phyloP scores from a whole-genome alignment of 805 yeast genomes.

The Pichia occidentalis region DNA sequence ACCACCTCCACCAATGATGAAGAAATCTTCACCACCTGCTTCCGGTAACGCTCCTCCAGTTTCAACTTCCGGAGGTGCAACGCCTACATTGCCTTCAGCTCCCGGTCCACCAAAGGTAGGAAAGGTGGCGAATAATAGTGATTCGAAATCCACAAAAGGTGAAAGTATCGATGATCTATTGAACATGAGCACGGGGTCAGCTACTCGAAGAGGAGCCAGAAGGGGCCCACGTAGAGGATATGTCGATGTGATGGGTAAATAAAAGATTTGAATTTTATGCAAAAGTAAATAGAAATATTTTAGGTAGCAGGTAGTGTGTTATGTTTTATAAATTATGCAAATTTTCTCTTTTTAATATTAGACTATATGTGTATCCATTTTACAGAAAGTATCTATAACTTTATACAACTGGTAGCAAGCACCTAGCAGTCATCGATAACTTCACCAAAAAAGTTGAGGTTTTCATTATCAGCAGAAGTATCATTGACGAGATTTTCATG shows the following conservation, averaged over 20 bases:
- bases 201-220: constrained; percentile 36
- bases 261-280: background rate
- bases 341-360: too few species aligned
- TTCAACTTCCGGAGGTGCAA: constrained; percentile 29
- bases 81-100: constrained; percentile 18
- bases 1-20: constrained; percentile 63
- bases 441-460: constrained; percentile 14
- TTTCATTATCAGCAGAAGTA: constrained; percentile 3
- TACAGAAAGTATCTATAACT: background rate
- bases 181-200: constrained; percentile 24
- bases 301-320: too few species aligned
- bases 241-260: constrained; percentile 55
- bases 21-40: constrained; percentile 25
- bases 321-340: too few species aligned
- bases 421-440: constrained; percentile 9
- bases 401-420: background rate
- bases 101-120: constrained; percentile 7
- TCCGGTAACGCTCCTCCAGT: constrained; percentile 1
- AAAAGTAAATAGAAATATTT: too few species aligned
- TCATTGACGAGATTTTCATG: background rate
- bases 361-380: too few species aligned
- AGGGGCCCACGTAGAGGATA: constrained; percentile 54
- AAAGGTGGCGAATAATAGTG: constrained; percentile 1
- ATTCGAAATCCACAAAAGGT: constrained; percentile 13
- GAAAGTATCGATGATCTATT: constrained; percentile 27